Evolutionary conservation across 495 filamentous ascomycete species (phyloP).

Genomic region (Penicillium psychrofluorescens): DNA sequence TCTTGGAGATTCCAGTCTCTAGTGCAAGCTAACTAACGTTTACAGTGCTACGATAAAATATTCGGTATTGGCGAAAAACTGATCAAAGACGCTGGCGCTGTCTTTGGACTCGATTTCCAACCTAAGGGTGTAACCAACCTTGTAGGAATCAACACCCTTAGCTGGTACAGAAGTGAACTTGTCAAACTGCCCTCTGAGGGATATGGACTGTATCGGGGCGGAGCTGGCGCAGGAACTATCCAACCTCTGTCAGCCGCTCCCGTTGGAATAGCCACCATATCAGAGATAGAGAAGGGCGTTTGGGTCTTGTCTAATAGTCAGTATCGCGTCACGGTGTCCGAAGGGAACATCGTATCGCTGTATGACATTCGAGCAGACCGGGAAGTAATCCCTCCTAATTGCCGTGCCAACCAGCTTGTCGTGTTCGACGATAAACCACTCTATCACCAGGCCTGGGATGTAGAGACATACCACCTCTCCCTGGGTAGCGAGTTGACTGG

Average conservation of each 20-base stretch:
- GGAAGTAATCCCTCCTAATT: slow-evolving; percentile 70
- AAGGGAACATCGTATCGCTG: slow-evolving; percentile 75
- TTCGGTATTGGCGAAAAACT: slow-evolving; percentile 52
- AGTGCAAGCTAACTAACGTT: too few species aligned
- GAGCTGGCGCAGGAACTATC: slow-evolving; percentile 34
- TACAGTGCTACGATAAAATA: slow-evolving; percentile 57
- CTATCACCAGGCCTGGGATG: slow-evolving; percentile 99
- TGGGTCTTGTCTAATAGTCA: slow-evolving; percentile 74
- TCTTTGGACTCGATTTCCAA: too few species aligned
- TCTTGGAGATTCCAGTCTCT: slow-evolving; percentile 70
- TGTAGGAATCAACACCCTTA: too few species aligned
- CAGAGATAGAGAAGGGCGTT: slow-evolving; percentile 55
- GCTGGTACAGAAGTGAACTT: too few species aligned
- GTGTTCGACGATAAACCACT: slow-evolving; percentile 97
- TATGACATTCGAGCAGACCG: slow-evolving; percentile 62
- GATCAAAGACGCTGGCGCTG: too few species aligned
- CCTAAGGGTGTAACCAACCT: too few species aligned
- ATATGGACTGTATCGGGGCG: too few species aligned
- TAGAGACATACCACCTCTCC: slow-evolving; percentile 90
- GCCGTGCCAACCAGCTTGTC: slow-evolving; percentile 84
- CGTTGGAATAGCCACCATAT: slow-evolving; percentile 47
- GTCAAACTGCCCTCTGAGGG: too few species aligned
- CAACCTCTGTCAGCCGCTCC: slow-evolving; percentile 39
- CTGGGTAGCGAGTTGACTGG: slow-evolving; percentile 68
- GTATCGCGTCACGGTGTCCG: slow-evolving; percentile 60